Percentiles rank a stretch among this genome's conserved stretches.
Evolutionary conservation across 768 basidiomycete species (phyloP).

Genomic region (Pulveroboletus sp.): DNA sequence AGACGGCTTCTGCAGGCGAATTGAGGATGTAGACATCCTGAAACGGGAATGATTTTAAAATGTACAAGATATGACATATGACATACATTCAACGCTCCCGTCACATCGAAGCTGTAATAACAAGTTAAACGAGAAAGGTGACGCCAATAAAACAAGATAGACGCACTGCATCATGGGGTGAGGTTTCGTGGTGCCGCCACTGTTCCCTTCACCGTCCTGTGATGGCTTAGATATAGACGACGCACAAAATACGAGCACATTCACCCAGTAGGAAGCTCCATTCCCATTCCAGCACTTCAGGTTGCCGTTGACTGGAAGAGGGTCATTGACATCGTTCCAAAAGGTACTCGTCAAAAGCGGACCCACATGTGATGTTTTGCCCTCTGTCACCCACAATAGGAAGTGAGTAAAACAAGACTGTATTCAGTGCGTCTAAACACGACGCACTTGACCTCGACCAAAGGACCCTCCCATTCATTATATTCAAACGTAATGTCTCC

Average conservation of each 20-base stretch:
- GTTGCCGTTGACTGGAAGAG: constrained; percentile 37
- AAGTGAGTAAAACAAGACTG: neutral
- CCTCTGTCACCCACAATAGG: constrained; percentile 35
- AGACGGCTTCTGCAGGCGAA: constrained; percentile 35
- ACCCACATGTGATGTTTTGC: constrained; percentile 45
- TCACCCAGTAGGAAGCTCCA: constrained; percentile 45
- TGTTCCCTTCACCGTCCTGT: constrained; percentile 27
- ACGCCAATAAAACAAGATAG: neutral
- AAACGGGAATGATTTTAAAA: neutral
- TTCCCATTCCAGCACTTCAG: constrained; percentile 40
- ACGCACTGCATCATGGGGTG: constrained; percentile 41
- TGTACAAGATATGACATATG: neutral
- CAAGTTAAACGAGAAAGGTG: neutral
- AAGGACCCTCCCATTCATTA: constrained; percentile 49
- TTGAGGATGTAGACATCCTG: constrained; percentile 40
- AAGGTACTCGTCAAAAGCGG: neutral
- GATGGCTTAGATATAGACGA: neutral
- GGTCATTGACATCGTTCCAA: neutral
- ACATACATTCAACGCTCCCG: constrained; percentile 38
- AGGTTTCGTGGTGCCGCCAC: constrained; percentile 19
- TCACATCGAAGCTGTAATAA: constrained; percentile 34
- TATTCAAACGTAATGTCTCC: constrained; percentile 60
- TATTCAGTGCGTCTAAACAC: neutral
- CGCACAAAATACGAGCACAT: neutral
- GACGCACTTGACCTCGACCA: constrained; percentile 49